Conservation (phyloP, 176 grass and related monocot species). For the Eragrostis curvula region DNA sequence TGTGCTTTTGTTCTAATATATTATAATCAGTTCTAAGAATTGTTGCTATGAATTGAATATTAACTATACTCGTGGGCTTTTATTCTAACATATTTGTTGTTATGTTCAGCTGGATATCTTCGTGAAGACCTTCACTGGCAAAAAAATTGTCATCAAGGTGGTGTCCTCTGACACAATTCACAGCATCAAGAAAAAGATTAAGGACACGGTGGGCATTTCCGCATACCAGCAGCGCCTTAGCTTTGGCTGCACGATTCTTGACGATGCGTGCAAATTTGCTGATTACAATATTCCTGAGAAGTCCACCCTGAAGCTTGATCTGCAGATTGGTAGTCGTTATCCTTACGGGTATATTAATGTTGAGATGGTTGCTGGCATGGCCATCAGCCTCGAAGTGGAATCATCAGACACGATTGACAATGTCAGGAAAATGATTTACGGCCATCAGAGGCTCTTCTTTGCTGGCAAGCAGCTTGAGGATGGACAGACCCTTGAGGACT, state of each 20-base stretch:
- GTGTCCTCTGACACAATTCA: neutral
- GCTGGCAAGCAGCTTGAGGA: no score
- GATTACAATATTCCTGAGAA: neutral
- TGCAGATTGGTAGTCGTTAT: no score
- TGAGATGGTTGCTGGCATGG: neutral
- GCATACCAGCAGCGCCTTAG: neutral
- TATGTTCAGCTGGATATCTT: neutral
- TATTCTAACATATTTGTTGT: neutral
- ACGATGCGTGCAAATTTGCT: neutral
- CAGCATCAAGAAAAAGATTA: neutral
- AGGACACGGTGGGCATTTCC: neutral
- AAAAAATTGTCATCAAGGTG: neutral
- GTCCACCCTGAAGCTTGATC: neutral
- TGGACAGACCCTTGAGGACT: no score
- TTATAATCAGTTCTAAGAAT: neutral
- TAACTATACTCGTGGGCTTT: neutral
- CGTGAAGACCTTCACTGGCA: neutral
- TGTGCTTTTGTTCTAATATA: no score
- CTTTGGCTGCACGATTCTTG: neutral
- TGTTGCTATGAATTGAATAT: neutral
- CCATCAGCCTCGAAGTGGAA: neutral
- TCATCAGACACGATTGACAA: neutral
- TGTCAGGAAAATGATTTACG: neutral
- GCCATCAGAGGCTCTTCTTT: neutral
- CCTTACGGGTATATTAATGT: neutral